phyloP scores from a whole-genome alignment of 2,329 filamentous ascomycete species.

The Fusarium euwallaceae region DNA sequence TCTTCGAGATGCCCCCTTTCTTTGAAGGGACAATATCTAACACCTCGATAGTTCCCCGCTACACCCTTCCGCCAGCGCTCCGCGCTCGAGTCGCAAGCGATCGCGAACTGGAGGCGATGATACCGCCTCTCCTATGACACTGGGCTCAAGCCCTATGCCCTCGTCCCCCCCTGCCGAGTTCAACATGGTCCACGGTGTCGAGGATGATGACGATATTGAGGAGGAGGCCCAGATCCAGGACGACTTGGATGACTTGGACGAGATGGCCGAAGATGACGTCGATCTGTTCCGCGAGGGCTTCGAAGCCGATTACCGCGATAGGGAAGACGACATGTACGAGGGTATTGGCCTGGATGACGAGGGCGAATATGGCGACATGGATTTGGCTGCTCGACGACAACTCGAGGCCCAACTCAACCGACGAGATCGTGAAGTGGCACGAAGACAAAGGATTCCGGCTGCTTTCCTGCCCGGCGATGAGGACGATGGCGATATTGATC shows the following conservation, averaged over 20 bases:
- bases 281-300: slow-evolving; percentile 82
- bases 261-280: slow-evolving; percentile 84
- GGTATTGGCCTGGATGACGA: slow-evolving; percentile 82
- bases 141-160: slow-evolving; percentile 73
- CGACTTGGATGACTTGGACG: slow-evolving; percentile 82
- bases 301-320: slow-evolving; percentile 77
- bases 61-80: slow-evolving; percentile 75
- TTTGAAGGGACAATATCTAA: slow-evolving; percentile 14
- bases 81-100: slow-evolving; percentile 67
- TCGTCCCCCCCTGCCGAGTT: slow-evolving; percentile 73
- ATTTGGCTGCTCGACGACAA: slow-evolving; percentile 73
- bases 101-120: slow-evolving; percentile 66
- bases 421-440: slow-evolving; percentile 78
- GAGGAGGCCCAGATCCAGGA: slow-evolving; percentile 80
- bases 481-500: slow-evolving; percentile 85
- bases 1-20: background rate
- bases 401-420: slow-evolving; percentile 81
- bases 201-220: slow-evolving; percentile 79
- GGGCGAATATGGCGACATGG: slow-evolving; percentile 78
- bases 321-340: slow-evolving; percentile 78
- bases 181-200: slow-evolving; percentile 74
- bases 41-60: slow-evolving; percentile 78
- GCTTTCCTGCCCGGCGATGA: slow-evolving; percentile 86
- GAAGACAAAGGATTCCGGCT: slow-evolving; percentile 75
- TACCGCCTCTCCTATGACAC: slow-evolving; percentile 63